A percentile compares a stretch with the other conserved stretches of the same genome.
phyloP scores from a whole-genome alignment of 2,329 filamentous ascomycete genomes.

The Colletotrichum tabaci region DNA sequence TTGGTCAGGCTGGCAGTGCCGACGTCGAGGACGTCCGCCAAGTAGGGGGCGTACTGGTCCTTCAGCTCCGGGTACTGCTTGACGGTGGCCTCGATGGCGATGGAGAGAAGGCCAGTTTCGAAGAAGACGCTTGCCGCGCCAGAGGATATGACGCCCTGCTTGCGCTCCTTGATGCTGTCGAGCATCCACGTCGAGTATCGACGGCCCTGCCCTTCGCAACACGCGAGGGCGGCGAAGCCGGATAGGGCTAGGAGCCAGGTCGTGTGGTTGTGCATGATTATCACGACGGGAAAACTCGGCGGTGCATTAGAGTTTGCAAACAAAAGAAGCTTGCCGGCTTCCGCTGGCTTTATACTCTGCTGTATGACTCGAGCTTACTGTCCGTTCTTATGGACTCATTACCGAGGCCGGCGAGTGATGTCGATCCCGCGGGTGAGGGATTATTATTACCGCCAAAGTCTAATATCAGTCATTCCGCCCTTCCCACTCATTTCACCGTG shows the following conservation, averaged over 20 bases:
- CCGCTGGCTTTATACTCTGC: not conserved
- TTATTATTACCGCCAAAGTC: not conserved
- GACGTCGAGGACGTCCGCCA: slow-evolving; percentile 41
- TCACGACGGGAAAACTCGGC: not conserved
- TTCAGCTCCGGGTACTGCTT: slow-evolving; percentile 39
- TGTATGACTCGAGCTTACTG: not conserved
- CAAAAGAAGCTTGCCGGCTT: not conserved
- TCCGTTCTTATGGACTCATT: not conserved
- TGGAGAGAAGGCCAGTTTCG: slow-evolving; percentile 45
- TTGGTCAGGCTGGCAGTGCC: slow-evolving; percentile 39
- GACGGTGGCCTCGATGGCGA: slow-evolving; percentile 42
- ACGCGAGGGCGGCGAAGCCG: slow-evolving; percentile 7
- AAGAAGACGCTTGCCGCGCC: slow-evolving; percentile 45
- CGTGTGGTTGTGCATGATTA: slow-evolving; percentile 9
- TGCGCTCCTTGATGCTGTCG: slow-evolving; percentile 46
- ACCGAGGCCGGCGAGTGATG: not conserved
- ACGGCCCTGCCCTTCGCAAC: slow-evolving; percentile 8
- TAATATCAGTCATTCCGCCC: too few species aligned
- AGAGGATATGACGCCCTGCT: slow-evolving; percentile 45
- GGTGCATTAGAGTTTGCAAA: not conserved
- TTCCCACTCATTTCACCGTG: not conserved
- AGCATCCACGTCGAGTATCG: slow-evolving; percentile 46
- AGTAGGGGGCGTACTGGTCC: slow-evolving; percentile 33
- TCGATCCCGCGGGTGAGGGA: not conserved
- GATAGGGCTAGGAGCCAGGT: slow-evolving; percentile 10